These are phyloP conservation scores for Rickenella mellea DNA, from an alignment of 768 basidiomycete species.

Conservation along the genomic window DNA sequence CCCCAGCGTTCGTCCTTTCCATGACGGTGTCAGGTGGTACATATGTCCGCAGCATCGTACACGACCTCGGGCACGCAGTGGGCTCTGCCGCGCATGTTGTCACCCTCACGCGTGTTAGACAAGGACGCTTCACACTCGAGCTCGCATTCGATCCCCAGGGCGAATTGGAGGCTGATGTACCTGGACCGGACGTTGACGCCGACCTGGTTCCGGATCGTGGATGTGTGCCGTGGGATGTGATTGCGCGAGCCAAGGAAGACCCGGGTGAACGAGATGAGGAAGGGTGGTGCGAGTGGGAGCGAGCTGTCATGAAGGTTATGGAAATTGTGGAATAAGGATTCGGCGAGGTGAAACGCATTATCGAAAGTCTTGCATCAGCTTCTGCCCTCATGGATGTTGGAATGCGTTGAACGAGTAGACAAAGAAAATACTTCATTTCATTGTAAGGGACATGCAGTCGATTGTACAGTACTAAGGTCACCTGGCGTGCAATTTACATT, in stretches of 20 bases:
- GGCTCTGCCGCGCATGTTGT: conserved; percentile 92
- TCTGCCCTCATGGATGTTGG: too few species aligned
- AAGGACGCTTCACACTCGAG: conserved; percentile 66
- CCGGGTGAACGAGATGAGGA: conserved; percentile 47
- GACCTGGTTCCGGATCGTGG: conserved; percentile 26
- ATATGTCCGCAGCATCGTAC: conserved; percentile 91
- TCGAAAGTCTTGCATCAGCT: too few species aligned
- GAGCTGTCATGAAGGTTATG: conserved; percentile 58
- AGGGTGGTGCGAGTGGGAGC: conserved; percentile 76
- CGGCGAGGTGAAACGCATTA: too few species aligned
- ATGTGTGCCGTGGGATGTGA: conserved; percentile 70
- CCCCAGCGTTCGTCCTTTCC: conserved; percentile 74
- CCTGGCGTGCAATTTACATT: too few species aligned
- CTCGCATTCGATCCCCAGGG: neutral
- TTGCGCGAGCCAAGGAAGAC: conserved; percentile 47
- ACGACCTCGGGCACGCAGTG: conserved; percentile 79
- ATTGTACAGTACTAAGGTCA: too few species aligned
- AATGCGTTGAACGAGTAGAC: too few species aligned
- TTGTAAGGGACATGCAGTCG: too few species aligned
- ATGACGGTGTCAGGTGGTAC: conserved; percentile 97
- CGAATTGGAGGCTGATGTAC: neutral
- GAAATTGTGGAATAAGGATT: conserved; percentile 37
- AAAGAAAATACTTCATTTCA: too few species aligned
- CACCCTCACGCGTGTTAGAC: conserved; percentile 78
- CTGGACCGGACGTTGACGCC: neutral